These are phyloP conservation scores for Ilex aquifolium DNA, from an alignment of 257 asterid genomes.

Conservation along the genomic window DNA sequence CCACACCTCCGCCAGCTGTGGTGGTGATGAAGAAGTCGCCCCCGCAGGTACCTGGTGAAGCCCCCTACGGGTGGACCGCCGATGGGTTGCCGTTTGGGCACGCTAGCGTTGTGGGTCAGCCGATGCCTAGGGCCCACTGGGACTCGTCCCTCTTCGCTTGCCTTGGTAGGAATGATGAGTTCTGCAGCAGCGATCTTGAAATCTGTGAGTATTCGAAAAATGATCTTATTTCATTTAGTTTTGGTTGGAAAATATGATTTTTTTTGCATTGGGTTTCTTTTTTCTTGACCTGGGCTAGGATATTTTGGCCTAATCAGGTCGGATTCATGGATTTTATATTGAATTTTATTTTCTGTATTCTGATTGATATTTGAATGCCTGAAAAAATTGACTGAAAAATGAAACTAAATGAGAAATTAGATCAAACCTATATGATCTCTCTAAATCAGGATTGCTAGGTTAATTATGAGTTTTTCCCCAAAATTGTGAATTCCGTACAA, in stretches of 20 bases:
- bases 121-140: conserved; percentile 42
- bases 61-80: conserved; percentile 64
- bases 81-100: conserved; percentile 57
- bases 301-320: too few species aligned
- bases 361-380: too few species aligned
- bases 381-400: too few species aligned
- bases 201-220: conserved; percentile 41
- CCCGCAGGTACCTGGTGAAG: conserved; percentile 8
- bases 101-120: conserved; percentile 34
- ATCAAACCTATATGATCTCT: too few species aligned
- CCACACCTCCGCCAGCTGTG: conserved; percentile 20
- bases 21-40: conserved; percentile 10
- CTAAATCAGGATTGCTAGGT: too few species aligned
- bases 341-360: too few species aligned
- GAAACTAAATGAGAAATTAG: too few species aligned
- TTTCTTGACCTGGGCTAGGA: too few species aligned
- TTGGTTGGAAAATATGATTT: conserved; percentile 6
- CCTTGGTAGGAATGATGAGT: conserved; percentile 43
- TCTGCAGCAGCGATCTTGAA: conserved; percentile 61
- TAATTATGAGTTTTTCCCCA: too few species aligned
- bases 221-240: neutral
- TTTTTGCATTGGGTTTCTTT: conserved; percentile 1
- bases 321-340: too few species aligned
- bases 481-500: too few species aligned
- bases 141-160: conserved; percentile 43